Conservation (phyloP, 768 basidiomycete genomes). For the Rubroboletus pulcherrimus region DNA sequence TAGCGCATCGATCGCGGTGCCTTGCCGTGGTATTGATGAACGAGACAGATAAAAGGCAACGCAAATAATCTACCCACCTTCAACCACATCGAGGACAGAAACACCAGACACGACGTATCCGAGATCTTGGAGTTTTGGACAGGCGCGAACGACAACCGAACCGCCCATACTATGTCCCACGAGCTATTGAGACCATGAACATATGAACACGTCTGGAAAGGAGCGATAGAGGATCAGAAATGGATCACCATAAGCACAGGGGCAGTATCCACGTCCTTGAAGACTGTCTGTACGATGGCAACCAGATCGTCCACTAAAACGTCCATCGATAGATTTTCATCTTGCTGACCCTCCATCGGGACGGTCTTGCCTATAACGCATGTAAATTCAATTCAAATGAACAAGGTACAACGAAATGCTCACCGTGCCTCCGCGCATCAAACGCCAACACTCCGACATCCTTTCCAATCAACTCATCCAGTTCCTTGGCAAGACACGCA, state of each 20-base stretch:
- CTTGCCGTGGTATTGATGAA: constrained; percentile 34
- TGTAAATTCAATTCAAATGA: not conserved
- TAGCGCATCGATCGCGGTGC: constrained; percentile 89
- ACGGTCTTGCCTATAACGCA: constrained; percentile 23
- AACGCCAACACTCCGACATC: constrained; percentile 79
- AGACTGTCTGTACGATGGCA: constrained; percentile 65
- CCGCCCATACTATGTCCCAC: constrained; percentile 98
- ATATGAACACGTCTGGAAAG: not conserved
- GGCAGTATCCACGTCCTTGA: constrained; percentile 55
- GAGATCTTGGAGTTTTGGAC: constrained; percentile 58
- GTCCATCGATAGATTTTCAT: constrained; percentile 55
- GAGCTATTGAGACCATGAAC: constrained; percentile 43
- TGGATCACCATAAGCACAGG: constrained; percentile 67
- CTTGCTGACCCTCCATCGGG: constrained; percentile 18
- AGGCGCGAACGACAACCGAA: constrained; percentile 74
- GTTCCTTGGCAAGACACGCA: constrained; percentile 84
- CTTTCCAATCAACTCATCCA: constrained; percentile 54
- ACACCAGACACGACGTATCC: constrained; percentile 76
- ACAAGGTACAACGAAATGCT: constrained; percentile 18
- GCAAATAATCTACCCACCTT: constrained; percentile 48
- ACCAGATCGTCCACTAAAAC: constrained; percentile 72
- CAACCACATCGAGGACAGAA: constrained; percentile 83
- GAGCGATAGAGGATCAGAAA: not conserved
- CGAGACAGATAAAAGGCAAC: not conserved
- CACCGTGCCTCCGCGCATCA: constrained; percentile 89